A percentile compares a stretch with the other conserved stretches of the same genome.
Evolutionary conservation across 768 basidiomycete species (phyloP).

Genomic region (Russula lepida): DNA sequence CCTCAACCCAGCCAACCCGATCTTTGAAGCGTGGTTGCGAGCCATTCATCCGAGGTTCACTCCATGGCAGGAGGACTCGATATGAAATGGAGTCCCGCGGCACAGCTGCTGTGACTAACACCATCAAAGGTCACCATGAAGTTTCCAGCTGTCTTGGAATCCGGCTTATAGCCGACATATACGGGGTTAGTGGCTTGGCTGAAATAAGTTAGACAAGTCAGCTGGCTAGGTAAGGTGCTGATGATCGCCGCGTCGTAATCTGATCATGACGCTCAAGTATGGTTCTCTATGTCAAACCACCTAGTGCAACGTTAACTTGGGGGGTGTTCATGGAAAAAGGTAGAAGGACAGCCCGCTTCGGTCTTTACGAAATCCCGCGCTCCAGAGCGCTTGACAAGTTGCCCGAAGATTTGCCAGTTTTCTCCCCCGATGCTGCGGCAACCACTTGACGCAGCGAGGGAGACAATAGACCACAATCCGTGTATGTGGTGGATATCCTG

Average conservation of each 20-base stretch:
- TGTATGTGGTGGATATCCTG: slow-evolving; percentile 68
- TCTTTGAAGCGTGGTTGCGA: slow-evolving; percentile 55
- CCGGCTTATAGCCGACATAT: slow-evolving; percentile 53
- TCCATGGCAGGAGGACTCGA: slow-evolving; percentile 74
- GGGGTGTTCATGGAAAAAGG: not conserved
- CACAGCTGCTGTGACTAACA: slow-evolving; percentile 41
- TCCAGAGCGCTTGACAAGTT: slow-evolving; percentile 61
- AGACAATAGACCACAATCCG: slow-evolving; percentile 61
- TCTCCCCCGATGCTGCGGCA: slow-evolving; percentile 68
- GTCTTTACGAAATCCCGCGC: slow-evolving; percentile 68
- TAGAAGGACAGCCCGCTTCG: slow-evolving; percentile 35
- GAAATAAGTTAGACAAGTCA: slow-evolving; percentile 38
- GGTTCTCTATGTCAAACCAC: slow-evolving; percentile 29
- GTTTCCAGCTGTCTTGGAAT: slow-evolving; percentile 44
- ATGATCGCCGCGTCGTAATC: slow-evolving; percentile 75
- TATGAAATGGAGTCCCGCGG: slow-evolving; percentile 80
- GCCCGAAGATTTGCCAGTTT: slow-evolving; percentile 77
- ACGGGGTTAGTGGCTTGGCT: too few relatives aligned
- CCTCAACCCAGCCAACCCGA: slow-evolving; percentile 72
- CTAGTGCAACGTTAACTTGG: slow-evolving; percentile 28
- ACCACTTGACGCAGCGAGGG: slow-evolving; percentile 52
- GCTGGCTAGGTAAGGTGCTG: slow-evolving; percentile 63
- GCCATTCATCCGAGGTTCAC: slow-evolving; percentile 60
- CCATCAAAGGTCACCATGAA: slow-evolving; percentile 68
- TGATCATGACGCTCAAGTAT: slow-evolving; percentile 41